Evolutionary conservation across 2,329 filamentous ascomycete species (phyloP), one percentile per base, ranked within the genome.

Genomic region (Pseudogymnoascus pannorum): DNA sequence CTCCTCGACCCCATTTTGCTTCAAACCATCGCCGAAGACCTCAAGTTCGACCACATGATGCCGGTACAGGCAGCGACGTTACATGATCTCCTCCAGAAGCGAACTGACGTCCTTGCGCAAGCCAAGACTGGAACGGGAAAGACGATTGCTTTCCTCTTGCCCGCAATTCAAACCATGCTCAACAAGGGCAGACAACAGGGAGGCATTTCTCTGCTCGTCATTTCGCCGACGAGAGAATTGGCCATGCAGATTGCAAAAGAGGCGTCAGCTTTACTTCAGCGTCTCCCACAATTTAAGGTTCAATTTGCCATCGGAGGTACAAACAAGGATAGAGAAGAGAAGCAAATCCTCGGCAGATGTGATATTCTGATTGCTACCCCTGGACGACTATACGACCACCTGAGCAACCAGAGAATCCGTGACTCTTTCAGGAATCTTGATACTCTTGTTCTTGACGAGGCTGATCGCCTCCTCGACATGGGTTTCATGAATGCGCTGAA

Each of bases 121-220:
- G 94, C 94, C 63, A 96, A 91, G 77, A 99, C 94, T 7, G 94
- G 94, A 72, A 97, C 94, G 3, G 94, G 94, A 72, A 99, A 99
- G 78, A 99, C 94, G 0, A 78, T 97, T 62, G 94, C 91, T 35
- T 99, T 97, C 79, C 81, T 99, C 22, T 76, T 97, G 5, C 94
- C 94, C 58, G 79, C 92, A 6, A 77, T 97, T 59, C 91, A 97
- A 73, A 74, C 77, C 0, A 80, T 95, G 33, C 84, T 81, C 59
- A 72, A 77, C 36, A 78, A 72, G 63, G 66, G 68, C 8, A 70
- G 75, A 57, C 68, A 69, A n/a, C 62, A 61, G 2, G 77, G 78
- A 38, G 87, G 84, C 73, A 83, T 92, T 59, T 83, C 86, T 60
- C 84, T 87, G 48, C 82, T 93, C 63, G 79, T 93, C 64, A 76